These are phyloP conservation scores for Quercus gilva DNA, from an alignment of 306 rosid species.

Conservation along the genomic window DNA sequence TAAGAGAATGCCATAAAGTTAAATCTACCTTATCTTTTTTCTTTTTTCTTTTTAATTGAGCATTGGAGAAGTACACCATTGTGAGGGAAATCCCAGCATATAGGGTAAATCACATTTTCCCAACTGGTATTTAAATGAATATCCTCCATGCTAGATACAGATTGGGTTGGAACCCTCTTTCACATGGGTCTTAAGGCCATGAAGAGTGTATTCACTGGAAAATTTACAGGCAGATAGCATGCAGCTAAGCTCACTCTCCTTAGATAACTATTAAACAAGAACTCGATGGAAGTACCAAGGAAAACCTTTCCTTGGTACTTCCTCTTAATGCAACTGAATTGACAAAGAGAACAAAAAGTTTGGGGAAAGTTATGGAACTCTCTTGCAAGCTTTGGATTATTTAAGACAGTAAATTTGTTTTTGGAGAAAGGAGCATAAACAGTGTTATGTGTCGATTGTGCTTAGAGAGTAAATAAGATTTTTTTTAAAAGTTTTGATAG, in stretches of 20 bases:
- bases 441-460: no score
- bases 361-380: no score
- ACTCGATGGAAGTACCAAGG: neutral
- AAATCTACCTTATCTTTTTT: no score
- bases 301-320: neutral
- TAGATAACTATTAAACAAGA: neutral
- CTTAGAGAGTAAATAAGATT: no score
- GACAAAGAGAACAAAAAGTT: no score
- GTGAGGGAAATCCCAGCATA: conserved; percentile 94
- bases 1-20: no score
- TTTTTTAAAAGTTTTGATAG: no score
- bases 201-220: conserved; percentile 1
- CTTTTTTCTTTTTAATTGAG: conserved; percentile 7
- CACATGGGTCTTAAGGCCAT: conserved; percentile 21
- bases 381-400: no score
- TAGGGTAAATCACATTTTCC: conserved; percentile 75
- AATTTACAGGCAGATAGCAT: conserved; percentile 15
- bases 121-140: conserved; percentile 46
- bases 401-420: no score
- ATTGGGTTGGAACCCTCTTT: conserved; percentile 17
- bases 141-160: conserved; percentile 34
- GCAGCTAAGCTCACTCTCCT: neutral
- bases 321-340: no score
- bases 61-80: conserved; percentile 84
- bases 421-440: no score